Evolutionary conservation across 257 asterid genomes (phyloP), one percentile per base, ranked within the genome.

Genomic region (Solanum chilense): DNA sequence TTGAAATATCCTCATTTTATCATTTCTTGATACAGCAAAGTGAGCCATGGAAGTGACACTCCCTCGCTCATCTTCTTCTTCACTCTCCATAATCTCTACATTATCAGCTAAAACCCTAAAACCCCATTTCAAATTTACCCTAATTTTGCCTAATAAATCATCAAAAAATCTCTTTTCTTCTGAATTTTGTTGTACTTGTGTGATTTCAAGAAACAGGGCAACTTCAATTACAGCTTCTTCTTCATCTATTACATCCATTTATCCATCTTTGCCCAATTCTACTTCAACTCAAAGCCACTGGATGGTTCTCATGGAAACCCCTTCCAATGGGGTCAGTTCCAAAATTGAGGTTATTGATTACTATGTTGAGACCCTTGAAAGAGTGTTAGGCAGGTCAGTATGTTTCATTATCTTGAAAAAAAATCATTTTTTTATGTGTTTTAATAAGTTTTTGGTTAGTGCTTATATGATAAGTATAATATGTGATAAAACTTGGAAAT

Each of bases 231-330:
- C 60, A 66, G 68, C 83, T 37, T 60, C 87, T 60, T 6, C 83
- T 42, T 64, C 71, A n/a, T 64, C 33, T 45, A 52, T n/a, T 69
- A 39, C 85, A 37, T 42, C 85, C 41, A 71, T 49, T 83, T n/a
- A 88, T 84, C 78, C 90, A 25, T 45, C 69, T n/a, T 47, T 89
- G 37, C 31, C 89, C 76, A 87, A 87, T 80, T 74, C 90, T 86
- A 82, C 88, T 11, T 75, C 78, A 82, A 47, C 81, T 20, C 91
- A 88, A 39, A 91, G 94, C 83, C 93, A 91, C 82, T 97, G 98
- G 98, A 93, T 93, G 93, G 97, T 97, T 87, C 90, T 94, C 25
- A 85, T 94, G 92, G 94, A 92, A 74, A 52, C 90, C 60, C 98
- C 98, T 86, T 91, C 93, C 6, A 87, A 29, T 18, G 87, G 89